Conservation (phyloP, 2,329 filamentous ascomycete species). For the Verticillium albo-atrum region DNA sequence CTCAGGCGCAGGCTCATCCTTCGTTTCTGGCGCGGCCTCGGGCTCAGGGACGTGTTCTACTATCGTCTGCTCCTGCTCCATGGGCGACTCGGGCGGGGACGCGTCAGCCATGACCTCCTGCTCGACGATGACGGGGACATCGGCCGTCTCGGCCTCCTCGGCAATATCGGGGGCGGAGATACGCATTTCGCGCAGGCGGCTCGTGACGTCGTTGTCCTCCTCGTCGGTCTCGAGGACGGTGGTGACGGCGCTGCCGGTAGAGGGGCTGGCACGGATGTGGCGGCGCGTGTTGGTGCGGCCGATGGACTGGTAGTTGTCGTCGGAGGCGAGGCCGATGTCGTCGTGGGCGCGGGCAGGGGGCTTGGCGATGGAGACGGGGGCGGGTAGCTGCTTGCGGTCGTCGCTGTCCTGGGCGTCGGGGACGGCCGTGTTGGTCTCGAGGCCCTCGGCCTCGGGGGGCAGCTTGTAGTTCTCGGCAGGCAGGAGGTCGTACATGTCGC, state of each 20-base stretch:
- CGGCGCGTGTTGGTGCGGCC: constrained; percentile 70
- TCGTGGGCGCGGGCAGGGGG: constrained; percentile 4
- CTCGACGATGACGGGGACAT: constrained; percentile 37
- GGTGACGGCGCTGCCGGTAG: constrained; percentile 71
- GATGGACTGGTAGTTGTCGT: constrained; percentile 49
- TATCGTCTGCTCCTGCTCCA: background rate
- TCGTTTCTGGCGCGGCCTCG: constrained; percentile 4
- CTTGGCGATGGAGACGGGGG: constrained; percentile 13
- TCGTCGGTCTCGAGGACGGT: constrained; percentile 82
- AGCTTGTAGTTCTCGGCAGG: constrained; percentile 95
- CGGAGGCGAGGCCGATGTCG: constrained; percentile 27
- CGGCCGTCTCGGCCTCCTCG: constrained; percentile 32
- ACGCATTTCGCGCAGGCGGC: constrained; percentile 41
- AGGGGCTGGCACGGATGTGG: constrained; percentile 76
- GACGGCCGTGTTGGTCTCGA: constrained; percentile 45
- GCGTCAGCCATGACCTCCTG: constrained; percentile 20
- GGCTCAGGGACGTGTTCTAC: background rate
- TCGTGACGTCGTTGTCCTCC: constrained; percentile 53
- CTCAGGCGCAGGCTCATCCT: background rate
- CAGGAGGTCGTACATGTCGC: constrained; percentile 84
- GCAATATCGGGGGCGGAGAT: constrained; percentile 59
- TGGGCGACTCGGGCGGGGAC: constrained; percentile 1
- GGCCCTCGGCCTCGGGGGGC: constrained; percentile 84
- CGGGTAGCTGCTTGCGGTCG: background rate
- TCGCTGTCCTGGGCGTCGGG: constrained; percentile 1